Percentiles rank a stretch among this genome's conserved stretches.
phyloP scores from a whole-genome alignment of 257 asterid species.

The Solanum habrochaites region DNA sequence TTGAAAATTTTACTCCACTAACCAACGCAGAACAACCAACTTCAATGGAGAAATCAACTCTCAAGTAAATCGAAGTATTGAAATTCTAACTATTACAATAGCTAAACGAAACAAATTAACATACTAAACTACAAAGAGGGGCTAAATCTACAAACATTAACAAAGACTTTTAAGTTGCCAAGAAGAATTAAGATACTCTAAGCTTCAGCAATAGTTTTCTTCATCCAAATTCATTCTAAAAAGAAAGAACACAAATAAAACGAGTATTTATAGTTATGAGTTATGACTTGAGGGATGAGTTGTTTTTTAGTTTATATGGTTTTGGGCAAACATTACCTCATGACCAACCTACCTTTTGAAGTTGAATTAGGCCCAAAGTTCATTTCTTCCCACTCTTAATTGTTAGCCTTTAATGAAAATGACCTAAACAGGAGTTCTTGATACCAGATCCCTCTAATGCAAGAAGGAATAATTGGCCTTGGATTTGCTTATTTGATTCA shows the following conservation, averaged over 20 bases:
- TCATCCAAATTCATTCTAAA: not conserved
- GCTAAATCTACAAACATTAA: not conserved
- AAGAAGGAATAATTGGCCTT: not conserved
- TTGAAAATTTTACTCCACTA: not conserved
- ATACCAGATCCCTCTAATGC: not conserved
- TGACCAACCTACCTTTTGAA: not conserved
- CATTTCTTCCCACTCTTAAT: not conserved
- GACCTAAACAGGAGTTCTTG: not conserved
- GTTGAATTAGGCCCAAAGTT: not conserved
- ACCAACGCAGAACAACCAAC: not conserved
- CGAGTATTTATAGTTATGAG: too few relatives aligned
- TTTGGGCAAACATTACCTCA: not conserved
- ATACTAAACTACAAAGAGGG: not conserved
- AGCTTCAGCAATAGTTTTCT: not conserved
- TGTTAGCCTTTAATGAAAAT: not conserved
- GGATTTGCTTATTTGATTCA: not conserved
- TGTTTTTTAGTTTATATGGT: not conserved
- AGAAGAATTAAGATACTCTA: not conserved
- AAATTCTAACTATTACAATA: not conserved
- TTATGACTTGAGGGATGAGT: not conserved
- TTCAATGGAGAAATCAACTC: not conserved
- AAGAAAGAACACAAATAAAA: not conserved
- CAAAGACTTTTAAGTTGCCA: not conserved
- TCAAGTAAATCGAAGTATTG: not conserved
- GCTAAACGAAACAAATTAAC: not conserved